Percentiles rank a stretch among this genome's conserved stretches.
Evolutionary conservation across 495 filamentous ascomycete species (phyloP).

Genomic region (Lasiosphaeris hirsuta): DNA sequence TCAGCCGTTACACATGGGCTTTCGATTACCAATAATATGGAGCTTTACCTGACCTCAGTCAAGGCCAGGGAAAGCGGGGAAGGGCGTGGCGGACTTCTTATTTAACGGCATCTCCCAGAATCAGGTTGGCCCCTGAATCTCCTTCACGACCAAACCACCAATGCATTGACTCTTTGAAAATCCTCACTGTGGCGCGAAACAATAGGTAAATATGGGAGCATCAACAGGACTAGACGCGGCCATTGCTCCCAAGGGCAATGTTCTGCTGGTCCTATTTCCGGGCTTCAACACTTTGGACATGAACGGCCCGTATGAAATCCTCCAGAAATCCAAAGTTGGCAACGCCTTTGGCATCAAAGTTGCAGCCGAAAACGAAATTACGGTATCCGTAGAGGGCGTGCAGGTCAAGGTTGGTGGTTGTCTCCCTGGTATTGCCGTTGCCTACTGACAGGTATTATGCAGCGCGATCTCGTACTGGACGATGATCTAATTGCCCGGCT

Average conservation of each 20-base stretch:
- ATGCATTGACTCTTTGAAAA: no score
- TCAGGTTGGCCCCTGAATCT: no score
- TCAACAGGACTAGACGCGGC: no score
- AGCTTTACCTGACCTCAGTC: no score
- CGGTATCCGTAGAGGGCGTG: slow-evolving; percentile 7
- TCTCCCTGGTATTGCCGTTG: background rate
- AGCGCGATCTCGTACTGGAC: slow-evolving; percentile 11
- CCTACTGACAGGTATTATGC: background rate
- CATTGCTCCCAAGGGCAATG: background rate
- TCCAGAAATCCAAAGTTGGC: background rate
- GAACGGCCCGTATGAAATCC: slow-evolving; percentile 14
- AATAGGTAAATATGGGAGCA: no score
- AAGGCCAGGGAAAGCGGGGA: no score
- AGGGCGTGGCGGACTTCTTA: no score
- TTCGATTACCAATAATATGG: no score
- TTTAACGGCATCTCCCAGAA: no score
- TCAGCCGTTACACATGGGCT: no score
- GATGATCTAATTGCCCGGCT: background rate
- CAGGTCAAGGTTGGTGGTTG: slow-evolving; percentile 9
- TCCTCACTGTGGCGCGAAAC: no score
- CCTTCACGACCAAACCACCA: no score
- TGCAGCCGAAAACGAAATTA: slow-evolving; percentile 12
- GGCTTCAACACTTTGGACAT: slow-evolving; percentile 19
- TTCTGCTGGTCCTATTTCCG: slow-evolving; percentile 12
- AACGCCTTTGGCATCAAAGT: slow-evolving; percentile 8